Evolutionary conservation across 2,329 filamentous ascomycete genomes (phyloP).

Genomic region (Aspergillus fijiensis): DNA sequence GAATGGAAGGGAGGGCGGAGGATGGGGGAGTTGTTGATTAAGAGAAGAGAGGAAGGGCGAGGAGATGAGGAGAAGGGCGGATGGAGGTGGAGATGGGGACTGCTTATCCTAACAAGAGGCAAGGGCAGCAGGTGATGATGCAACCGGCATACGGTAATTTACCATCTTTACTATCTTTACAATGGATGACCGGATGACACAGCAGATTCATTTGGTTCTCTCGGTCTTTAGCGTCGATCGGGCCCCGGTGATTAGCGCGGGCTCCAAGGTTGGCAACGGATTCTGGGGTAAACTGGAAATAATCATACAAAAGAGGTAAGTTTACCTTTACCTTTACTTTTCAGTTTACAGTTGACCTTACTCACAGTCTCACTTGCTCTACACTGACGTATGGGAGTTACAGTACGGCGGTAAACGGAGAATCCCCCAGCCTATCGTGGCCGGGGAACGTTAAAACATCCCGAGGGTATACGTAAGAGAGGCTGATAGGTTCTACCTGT

Average conservation of each 20-base stretch:
- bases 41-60: constrained; percentile 26
- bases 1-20: constrained; percentile 25
- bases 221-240: constrained; percentile 21
- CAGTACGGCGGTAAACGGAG: not conserved
- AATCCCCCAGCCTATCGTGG: not conserved
- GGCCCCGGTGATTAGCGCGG: constrained; percentile 14
- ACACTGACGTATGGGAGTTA: not conserved
- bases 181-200: constrained; percentile 23
- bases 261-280: constrained; percentile 12
- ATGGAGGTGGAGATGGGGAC: constrained; percentile 14
- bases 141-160: constrained; percentile 32
- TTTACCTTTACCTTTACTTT: too few relatives aligned
- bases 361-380: too few relatives aligned
- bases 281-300: constrained; percentile 18
- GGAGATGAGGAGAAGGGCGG: constrained; percentile 26
- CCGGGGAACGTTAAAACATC: not conserved
- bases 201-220: constrained; percentile 18
- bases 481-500: not conserved
- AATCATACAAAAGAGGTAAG: constrained; percentile 7
- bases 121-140: constrained; percentile 35
- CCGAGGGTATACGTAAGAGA: not conserved
- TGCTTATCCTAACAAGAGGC: constrained; percentile 14
- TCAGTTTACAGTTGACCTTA: too few relatives aligned
- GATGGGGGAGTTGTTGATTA: constrained; percentile 7
- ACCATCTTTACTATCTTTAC: constrained; percentile 1